These are phyloP conservation scores for Candida nitratophila DNA, from an alignment of 805 yeast genomes.

Conservation along the genomic window DNA sequence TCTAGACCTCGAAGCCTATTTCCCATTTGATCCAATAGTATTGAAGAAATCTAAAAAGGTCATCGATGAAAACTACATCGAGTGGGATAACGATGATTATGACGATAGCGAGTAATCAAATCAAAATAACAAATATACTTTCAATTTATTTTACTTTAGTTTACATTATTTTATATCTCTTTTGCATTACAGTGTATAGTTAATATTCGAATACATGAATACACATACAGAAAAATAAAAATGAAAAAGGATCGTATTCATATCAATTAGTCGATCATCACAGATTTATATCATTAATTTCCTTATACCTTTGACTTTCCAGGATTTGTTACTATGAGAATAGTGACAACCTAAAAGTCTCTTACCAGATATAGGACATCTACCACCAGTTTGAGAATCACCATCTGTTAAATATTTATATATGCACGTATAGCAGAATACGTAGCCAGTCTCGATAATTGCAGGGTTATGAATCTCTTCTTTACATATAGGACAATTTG, in stretches of 20 bases:
- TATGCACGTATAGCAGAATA: conserved; percentile 85
- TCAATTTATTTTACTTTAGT: too few relatives aligned
- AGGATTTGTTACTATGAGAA: conserved; percentile 47
- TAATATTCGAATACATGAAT: too few relatives aligned
- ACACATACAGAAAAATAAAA: too few relatives aligned
- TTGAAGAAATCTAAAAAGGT: conserved; percentile 52
- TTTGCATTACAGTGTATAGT: too few relatives aligned
- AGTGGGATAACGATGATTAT: conserved; percentile 70
- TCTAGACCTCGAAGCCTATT: conserved; percentile 85
- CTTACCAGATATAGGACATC: conserved; percentile 80
- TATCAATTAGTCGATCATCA: too few relatives aligned
- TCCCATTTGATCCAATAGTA: conserved; percentile 91
- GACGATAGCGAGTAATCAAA: conserved; percentile 2
- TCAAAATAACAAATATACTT: too few relatives aligned
- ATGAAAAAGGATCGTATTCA: too few relatives aligned
- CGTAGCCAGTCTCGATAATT: conserved; percentile 84
- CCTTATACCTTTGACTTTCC: conserved; percentile 73
- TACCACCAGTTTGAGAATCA: conserved; percentile 45
- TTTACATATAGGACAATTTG: conserved; percentile 64
- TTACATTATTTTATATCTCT: too few relatives aligned
- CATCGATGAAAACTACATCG: conserved; percentile 55
- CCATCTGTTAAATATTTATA: conserved; percentile 51
- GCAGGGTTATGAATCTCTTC: conserved; percentile 69
- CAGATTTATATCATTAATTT: conserved; percentile 65
- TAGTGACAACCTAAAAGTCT: conserved; percentile 65